phyloP scores from a whole-genome alignment of 805 yeast genomes.

The Novakomyces olei region DNA sequence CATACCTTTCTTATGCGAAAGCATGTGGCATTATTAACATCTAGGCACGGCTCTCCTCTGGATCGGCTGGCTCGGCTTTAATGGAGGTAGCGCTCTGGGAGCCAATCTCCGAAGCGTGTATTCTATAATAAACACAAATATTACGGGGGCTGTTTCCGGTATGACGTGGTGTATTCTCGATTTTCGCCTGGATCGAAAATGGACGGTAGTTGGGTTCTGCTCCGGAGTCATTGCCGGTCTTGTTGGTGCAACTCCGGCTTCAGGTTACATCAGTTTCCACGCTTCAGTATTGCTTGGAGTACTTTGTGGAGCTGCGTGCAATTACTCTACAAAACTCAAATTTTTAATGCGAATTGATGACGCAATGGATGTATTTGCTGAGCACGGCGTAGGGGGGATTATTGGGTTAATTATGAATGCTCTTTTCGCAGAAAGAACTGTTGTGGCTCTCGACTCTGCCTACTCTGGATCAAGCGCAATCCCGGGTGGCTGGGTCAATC shows the following conservation, averaged over 20 bases:
- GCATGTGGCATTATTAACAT: too few relatives aligned
- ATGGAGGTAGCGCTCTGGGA: slow-evolving; percentile 68
- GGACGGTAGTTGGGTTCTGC: slow-evolving; percentile 88
- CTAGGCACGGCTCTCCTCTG: slow-evolving; percentile 76
- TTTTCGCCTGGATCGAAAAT: slow-evolving; percentile 66
- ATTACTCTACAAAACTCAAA: slow-evolving; percentile 72
- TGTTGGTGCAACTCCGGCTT: slow-evolving; percentile 91
- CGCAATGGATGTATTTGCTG: slow-evolving; percentile 87
- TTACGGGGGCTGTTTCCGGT: slow-evolving; percentile 79
- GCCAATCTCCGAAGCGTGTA: slow-evolving; percentile 70
- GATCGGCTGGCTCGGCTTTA: slow-evolving; percentile 93
- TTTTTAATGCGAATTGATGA: slow-evolving; percentile 68
- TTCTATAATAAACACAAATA: slow-evolving; percentile 76
- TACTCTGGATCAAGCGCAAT: slow-evolving; percentile 35
- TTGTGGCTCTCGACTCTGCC: slow-evolving; percentile 68
- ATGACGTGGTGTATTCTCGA: slow-evolving; percentile 81
- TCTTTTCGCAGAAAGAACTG: slow-evolving; percentile 65
- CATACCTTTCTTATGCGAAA: too few relatives aligned
- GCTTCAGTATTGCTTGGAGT: slow-evolving; percentile 73
- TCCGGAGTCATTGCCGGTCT: slow-evolving; percentile 90
- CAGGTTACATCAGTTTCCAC: slow-evolving; percentile 80
- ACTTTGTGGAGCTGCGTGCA: slow-evolving; percentile 62
- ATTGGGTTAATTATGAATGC: slow-evolving; percentile 80
- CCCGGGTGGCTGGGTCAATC: slow-evolving; percentile 79
- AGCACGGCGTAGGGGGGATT: slow-evolving; percentile 93